These are phyloP conservation scores for Lepidium didymum DNA, from an alignment of 345 rosid species.

Conservation along the genomic window DNA sequence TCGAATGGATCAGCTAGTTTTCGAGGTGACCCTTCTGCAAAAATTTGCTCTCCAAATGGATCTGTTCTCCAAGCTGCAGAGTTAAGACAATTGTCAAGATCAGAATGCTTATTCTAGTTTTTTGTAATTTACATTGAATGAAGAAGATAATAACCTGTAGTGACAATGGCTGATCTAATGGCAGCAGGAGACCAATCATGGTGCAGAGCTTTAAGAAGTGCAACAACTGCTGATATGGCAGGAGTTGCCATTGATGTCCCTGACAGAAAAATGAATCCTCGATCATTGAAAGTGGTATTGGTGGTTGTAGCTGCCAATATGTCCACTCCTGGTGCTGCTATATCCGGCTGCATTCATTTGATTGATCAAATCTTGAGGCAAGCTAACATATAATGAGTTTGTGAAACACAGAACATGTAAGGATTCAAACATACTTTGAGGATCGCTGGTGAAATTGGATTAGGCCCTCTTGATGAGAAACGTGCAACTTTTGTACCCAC, in stretches of 20 bases:
- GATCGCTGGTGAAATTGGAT: background rate
- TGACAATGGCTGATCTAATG: constrained; percentile 37
- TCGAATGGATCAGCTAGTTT: constrained; percentile 47
- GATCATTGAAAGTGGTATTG: background rate
- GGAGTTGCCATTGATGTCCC: constrained; percentile 46
- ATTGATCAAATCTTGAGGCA: too few relatives aligned
- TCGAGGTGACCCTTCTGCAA: constrained; percentile 33
- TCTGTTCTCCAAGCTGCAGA: constrained; percentile 30
- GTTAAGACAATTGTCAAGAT: background rate
- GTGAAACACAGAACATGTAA: background rate
- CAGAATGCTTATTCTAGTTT: too few relatives aligned
- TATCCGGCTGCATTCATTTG: constrained; percentile 28
- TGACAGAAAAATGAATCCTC: constrained; percentile 5
- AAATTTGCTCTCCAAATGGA: constrained; percentile 31
- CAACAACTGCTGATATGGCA: constrained; percentile 30
- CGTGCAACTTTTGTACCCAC: constrained; percentile 13
- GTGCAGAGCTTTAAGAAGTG: constrained; percentile 27
- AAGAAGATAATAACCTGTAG: constrained; percentile 30
- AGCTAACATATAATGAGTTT: too few relatives aligned
- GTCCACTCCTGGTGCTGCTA: constrained; percentile 37
- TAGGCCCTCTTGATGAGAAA: constrained; percentile 22
- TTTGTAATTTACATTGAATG: too few relatives aligned
- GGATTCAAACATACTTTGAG: background rate
- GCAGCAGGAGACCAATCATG: constrained; percentile 44
- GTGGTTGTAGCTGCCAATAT: constrained; percentile 31